These are phyloP conservation scores for Perilla frutescens DNA, from an alignment of 257 asterid species.

Conservation along the genomic window DNA sequence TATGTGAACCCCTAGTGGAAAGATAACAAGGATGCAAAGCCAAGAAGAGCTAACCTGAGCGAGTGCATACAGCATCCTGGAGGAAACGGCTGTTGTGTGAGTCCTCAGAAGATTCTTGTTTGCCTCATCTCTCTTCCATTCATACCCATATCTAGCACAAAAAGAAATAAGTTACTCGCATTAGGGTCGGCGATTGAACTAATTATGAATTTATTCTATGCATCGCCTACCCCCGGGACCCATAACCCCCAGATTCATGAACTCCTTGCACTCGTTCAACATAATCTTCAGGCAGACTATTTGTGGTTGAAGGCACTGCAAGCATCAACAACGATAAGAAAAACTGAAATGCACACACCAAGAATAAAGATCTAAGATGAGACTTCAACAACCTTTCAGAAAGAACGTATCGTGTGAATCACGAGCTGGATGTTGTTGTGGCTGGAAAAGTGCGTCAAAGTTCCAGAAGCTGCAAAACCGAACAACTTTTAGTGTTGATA, in stretches of 20 bases:
- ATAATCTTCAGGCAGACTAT: conserved; percentile 85
- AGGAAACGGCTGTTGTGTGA: conserved; percentile 98
- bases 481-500: conserved; percentile 6
- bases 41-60: conserved; percentile 68
- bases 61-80: conserved; percentile 88
- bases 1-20: background rate
- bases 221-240: conserved; percentile 84
- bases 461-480: conserved; percentile 83
- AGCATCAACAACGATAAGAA: conserved; percentile 33
- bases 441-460: conserved; percentile 98
- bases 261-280: conserved; percentile 84
- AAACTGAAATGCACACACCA: conserved; percentile 22
- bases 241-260: conserved; percentile 94
- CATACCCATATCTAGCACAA: conserved; percentile 74
- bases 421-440: conserved; percentile 99
- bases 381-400: conserved; percentile 64
- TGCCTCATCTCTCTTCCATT: conserved; percentile 98
- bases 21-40: conserved; percentile 1
- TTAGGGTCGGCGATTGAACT: conserved; percentile 25
- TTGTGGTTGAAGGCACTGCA: conserved; percentile 86
- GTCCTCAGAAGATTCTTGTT: conserved; percentile 94
- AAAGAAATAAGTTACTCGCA: conserved; percentile 13
- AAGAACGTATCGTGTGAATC: conserved; percentile 99
- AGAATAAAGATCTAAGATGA: conserved; percentile 31
- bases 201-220: conserved; percentile 10